Evolutionary conservation across 2,329 filamentous ascomycete genomes (phyloP).

Genomic region (Ampelomyces quisqualis): DNA sequence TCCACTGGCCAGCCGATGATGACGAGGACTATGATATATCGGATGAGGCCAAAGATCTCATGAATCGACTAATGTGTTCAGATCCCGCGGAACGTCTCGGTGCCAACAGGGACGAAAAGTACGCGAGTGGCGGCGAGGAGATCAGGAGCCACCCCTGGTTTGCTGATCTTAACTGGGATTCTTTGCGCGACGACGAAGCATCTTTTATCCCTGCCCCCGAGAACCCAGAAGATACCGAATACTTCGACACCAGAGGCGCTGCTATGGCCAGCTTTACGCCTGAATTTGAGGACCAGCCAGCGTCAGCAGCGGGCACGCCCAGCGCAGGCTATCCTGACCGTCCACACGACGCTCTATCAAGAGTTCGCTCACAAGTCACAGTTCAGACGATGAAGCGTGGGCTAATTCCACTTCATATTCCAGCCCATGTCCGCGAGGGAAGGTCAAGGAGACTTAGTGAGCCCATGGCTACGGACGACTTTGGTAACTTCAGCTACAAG

Average conservation of each 20-base stretch:
- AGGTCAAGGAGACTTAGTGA: slow-evolving; percentile 88
- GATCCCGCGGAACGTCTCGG: slow-evolving; percentile 81
- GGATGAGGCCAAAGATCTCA: slow-evolving; percentile 85
- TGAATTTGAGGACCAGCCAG: slow-evolving; percentile 86
- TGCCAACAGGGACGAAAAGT: slow-evolving; percentile 81
- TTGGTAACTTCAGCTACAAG: slow-evolving; percentile 95
- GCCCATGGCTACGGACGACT: slow-evolving; percentile 84
- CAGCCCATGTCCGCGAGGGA: slow-evolving; percentile 89
- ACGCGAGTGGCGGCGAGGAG: slow-evolving; percentile 79
- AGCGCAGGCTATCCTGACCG: slow-evolving; percentile 80
- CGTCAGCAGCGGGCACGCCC: slow-evolving; percentile 68
- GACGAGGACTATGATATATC: slow-evolving; percentile 73
- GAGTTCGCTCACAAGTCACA: slow-evolving; percentile 83
- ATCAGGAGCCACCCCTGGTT: slow-evolving; percentile 92
- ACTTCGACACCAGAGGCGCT: slow-evolving; percentile 90
- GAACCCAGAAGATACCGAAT: slow-evolving; percentile 96
- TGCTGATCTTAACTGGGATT: slow-evolving; percentile 81
- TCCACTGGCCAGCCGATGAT: slow-evolving; percentile 89
- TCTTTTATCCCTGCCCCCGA: slow-evolving; percentile 91
- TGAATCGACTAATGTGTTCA: slow-evolving; percentile 86
- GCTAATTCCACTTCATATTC: slow-evolving; percentile 93
- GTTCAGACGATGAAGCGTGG: slow-evolving; percentile 80
- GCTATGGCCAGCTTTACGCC: slow-evolving; percentile 90
- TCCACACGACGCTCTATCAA: slow-evolving; percentile 90
- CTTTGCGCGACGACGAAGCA: slow-evolving; percentile 88